Conservation (phyloP, 78 protist genomes). For the Acrasis kona region DNA sequence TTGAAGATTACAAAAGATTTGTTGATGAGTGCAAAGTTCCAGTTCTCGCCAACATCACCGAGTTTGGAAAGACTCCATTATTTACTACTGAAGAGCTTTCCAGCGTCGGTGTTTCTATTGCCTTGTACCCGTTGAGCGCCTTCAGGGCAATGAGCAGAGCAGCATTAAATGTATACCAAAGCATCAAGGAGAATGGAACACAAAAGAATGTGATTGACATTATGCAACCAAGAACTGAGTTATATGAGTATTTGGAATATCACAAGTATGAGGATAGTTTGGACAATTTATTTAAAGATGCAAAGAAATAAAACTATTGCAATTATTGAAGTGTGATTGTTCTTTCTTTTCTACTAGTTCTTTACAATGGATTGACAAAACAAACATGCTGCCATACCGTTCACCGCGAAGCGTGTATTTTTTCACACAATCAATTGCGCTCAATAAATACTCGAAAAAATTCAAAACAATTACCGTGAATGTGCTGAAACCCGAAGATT, state of each 20-base stretch:
- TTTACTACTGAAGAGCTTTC: slow-evolving; percentile 28
- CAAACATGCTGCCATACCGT: no score
- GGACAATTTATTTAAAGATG: slow-evolving; percentile 15
- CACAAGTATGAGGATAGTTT: slow-evolving; percentile 29
- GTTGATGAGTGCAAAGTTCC: slow-evolving; percentile 30
- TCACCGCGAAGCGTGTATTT: no score
- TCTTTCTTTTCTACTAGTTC: no score
- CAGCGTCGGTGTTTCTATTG: slow-evolving; percentile 32
- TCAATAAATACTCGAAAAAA: no score
- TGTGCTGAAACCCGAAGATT: no score
- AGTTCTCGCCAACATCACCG: slow-evolving; percentile 52
- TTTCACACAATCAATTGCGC: no score
- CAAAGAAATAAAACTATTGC: neutral
- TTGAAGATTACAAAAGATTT: slow-evolving; percentile 27
- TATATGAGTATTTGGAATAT: slow-evolving; percentile 35
- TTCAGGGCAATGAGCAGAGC: slow-evolving; percentile 35
- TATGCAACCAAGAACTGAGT: slow-evolving; percentile 45
- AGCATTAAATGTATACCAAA: slow-evolving; percentile 30
- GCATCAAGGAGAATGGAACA: slow-evolving; percentile 28
- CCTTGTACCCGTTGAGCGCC: slow-evolving; percentile 39
- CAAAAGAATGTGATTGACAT: slow-evolving; percentile 17
- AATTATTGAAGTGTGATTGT: neutral
- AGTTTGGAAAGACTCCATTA: slow-evolving; percentile 48
- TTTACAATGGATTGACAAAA: no score
- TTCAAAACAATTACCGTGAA: no score